A percentile compares a stretch with the other conserved stretches of the same genome.
These are phyloP conservation scores for Lophium mytilinum DNA, from an alignment of 495 filamentous ascomycete genomes.

Conservation along the genomic window DNA sequence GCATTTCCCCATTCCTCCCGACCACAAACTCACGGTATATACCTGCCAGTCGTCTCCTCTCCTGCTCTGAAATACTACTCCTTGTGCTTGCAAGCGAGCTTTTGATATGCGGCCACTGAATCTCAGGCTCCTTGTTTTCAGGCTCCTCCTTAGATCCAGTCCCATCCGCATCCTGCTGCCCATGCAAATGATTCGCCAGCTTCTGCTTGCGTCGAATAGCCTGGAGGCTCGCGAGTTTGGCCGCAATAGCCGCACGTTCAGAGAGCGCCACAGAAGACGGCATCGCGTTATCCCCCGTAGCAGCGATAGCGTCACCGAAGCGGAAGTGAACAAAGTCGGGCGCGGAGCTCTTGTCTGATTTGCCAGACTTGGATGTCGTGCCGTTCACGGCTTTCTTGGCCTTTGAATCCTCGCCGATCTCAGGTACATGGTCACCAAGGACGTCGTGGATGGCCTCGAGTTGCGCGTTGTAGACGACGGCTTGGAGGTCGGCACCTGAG, in stretches of 20 bases:
- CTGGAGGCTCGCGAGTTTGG: constrained; percentile 69
- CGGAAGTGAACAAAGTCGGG: constrained; percentile 73
- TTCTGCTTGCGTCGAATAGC: constrained; percentile 52
- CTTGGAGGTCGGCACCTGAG: constrained; percentile 89
- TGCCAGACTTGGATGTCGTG: constrained; percentile 6
- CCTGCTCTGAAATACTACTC: constrained; percentile 69
- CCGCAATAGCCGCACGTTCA: constrained; percentile 61
- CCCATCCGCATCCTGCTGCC: constrained; percentile 2
- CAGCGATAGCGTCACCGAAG: constrained; percentile 46
- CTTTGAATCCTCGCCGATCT: constrained; percentile 30
- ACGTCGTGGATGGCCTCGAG: constrained; percentile 93
- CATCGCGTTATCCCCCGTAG: background rate
- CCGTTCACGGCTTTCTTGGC: constrained; percentile 14
- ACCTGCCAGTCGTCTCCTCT: constrained; percentile 60
- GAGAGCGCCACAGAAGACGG: constrained; percentile 36
- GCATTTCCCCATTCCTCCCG: constrained; percentile 89
- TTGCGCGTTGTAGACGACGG: constrained; percentile 91
- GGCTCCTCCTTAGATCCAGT: constrained; percentile 27
- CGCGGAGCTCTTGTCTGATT: constrained; percentile 31
- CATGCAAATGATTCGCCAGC: constrained; percentile 25
- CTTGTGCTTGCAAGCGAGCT: constrained; percentile 69
- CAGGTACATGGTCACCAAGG: constrained; percentile 51
- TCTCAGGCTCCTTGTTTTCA: constrained; percentile 61
- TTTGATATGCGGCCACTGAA: constrained; percentile 79
- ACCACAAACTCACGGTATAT: constrained; percentile 92